Percentiles rank a stretch among this genome's conserved stretches.
These are phyloP conservation scores for Umbilicus rupestris DNA, from an alignment of 164 flowering plant genomes.

Conservation along the genomic window DNA sequence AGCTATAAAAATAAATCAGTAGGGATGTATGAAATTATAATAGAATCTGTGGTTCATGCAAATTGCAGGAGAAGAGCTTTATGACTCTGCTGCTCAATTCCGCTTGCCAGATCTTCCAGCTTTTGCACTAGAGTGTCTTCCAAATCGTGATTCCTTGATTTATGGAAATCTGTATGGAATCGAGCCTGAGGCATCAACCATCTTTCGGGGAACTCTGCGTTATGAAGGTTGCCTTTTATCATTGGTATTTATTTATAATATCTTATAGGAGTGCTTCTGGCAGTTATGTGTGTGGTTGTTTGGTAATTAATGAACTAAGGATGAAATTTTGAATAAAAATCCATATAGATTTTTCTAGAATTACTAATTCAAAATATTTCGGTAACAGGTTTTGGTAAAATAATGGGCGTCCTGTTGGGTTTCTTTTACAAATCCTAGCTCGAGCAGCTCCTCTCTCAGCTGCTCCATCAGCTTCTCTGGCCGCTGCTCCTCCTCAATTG, in stretches of 20 bases:
- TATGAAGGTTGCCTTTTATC: slow-evolving; percentile 54
- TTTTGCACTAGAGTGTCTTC: slow-evolving; percentile 90
- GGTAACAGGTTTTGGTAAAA: slow-evolving; percentile 59
- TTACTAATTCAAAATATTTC: not conserved
- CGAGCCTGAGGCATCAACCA: slow-evolving; percentile 70
- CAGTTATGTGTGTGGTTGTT: too few species aligned
- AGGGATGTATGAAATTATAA: not conserved
- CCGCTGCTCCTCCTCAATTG: too few species aligned
- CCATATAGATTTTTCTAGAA: not conserved
- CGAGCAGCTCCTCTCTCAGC: too few species aligned
- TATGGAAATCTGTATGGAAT: slow-evolving; percentile 86
- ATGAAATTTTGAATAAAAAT: not conserved
- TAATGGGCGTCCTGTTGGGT: slow-evolving; percentile 82
- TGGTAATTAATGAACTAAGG: not conserved
- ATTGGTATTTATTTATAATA: not conserved
- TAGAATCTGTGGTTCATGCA: not conserved
- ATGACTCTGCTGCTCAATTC: slow-evolving; percentile 65
- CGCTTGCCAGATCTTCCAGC: slow-evolving; percentile 83
- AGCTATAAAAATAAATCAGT: not conserved
- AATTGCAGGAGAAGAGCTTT: slow-evolving; percentile 64
- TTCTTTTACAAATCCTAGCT: too few species aligned
- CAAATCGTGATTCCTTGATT: slow-evolving; percentile 79
- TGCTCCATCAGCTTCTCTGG: too few species aligned
- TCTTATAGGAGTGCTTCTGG: too few species aligned
- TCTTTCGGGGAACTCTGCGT: slow-evolving; percentile 95